Evolutionary conservation across 2,329 filamentous ascomycete species (phyloP).

Genomic region (Fusarium sp.): DNA sequence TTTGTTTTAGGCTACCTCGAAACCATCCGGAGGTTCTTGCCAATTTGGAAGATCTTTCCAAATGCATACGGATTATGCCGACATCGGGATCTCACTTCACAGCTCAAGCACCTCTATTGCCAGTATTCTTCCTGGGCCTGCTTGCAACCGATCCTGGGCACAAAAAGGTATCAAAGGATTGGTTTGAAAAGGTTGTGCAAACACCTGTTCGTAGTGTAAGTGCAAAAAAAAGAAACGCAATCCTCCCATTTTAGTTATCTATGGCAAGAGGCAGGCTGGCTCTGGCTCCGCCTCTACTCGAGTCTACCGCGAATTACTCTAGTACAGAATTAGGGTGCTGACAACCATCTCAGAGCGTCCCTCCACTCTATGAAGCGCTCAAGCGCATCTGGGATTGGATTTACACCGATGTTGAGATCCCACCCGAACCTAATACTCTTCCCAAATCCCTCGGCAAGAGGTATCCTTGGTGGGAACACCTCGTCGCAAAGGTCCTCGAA

Average conservation of each 20-base stretch:
- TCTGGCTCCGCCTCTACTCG: constrained; percentile 41
- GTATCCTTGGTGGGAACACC: constrained; percentile 57
- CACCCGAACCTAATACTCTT: constrained; percentile 26
- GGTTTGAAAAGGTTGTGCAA: constrained; percentile 56
- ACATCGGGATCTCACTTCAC: constrained; percentile 58
- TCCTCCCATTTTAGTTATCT: constrained; percentile 23
- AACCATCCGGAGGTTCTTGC: constrained; percentile 54
- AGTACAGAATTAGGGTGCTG: constrained; percentile 43
- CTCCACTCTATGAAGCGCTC: constrained; percentile 54
- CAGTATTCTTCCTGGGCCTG: constrained; percentile 58
- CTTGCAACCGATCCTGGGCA: constrained; percentile 52
- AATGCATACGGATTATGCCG: constrained; percentile 57
- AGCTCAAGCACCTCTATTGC: constrained; percentile 58
- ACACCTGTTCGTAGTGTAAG: constrained; percentile 59
- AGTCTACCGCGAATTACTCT: constrained; percentile 34
- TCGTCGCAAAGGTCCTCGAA: constrained; percentile 52
- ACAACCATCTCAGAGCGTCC: constrained; percentile 54
- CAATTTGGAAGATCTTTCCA: constrained; percentile 53
- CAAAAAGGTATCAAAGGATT: constrained; percentile 48
- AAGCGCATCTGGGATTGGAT: constrained; percentile 56
- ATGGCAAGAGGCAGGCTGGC: constrained; percentile 41
- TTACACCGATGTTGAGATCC: constrained; percentile 45
- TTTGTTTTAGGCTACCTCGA: constrained; percentile 54
- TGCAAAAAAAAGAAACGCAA: constrained; percentile 29
- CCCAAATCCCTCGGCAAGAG: constrained; percentile 49